Conservation (phyloP, 495 filamentous ascomycete genomes). For the Aspergillus homomorphus region DNA sequence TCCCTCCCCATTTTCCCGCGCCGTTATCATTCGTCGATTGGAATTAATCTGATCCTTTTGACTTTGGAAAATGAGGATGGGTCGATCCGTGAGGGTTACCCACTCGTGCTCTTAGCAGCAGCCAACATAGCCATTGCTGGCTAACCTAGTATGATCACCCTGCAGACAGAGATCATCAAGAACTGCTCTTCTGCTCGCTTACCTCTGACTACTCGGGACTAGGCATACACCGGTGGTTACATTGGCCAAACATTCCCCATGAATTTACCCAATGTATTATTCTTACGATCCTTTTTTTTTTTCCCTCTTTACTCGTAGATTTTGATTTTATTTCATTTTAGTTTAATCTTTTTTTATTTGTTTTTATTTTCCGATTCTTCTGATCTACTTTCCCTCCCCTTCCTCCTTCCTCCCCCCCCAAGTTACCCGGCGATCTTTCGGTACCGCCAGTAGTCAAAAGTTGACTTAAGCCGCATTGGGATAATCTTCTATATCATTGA, state of each 20-base stretch:
- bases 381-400: slow-evolving; percentile 3
- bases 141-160: slow-evolving; percentile 2
- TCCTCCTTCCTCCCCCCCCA: not conserved
- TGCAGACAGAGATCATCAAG: not conserved
- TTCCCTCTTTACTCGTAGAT: not conserved
- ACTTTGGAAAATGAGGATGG: not conserved
- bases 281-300: not conserved
- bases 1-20: not conserved
- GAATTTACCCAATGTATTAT: not conserved
- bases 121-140: slow-evolving; percentile 4
- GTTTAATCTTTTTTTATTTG: not conserved
- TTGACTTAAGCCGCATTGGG: slow-evolving; percentile 1
- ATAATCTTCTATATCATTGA: slow-evolving; percentile 1
- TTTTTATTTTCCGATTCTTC: slow-evolving; percentile 8
- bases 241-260: not conserved
- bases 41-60: not conserved
- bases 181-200: slow-evolving; percentile 1
- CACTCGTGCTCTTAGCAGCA: not conserved
- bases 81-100: not conserved
- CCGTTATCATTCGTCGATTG: not conserved
- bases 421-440: slow-evolving; percentile 4
- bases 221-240: not conserved
- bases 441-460: not conserved
- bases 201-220: not conserved
- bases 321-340: slow-evolving; percentile 3